Conservation (phyloP, 805 yeast genomes). For the Saturnispora mendoncae region DNA sequence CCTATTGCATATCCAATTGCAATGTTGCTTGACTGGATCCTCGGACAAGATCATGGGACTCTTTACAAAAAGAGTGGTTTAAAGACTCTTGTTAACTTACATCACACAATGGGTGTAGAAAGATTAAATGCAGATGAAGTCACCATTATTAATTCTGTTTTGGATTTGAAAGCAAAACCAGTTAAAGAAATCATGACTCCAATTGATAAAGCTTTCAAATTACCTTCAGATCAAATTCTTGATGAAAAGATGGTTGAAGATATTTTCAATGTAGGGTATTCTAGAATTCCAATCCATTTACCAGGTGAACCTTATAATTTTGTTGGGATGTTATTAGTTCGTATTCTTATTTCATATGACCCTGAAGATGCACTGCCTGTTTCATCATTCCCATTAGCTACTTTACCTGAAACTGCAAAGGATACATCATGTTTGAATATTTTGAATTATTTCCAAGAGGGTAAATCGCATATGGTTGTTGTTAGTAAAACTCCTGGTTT, state of each 20-base stretch:
- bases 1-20: slow-evolving; percentile 93
- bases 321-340: slow-evolving; percentile 89
- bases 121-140: slow-evolving; percentile 91
- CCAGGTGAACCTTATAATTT: slow-evolving; percentile 86
- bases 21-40: slow-evolving; percentile 60
- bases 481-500: slow-evolving; percentile 82
- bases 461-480: slow-evolving; percentile 94
- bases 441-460: slow-evolving; percentile 93
- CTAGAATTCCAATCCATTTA: slow-evolving; percentile 86
- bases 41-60: slow-evolving; percentile 96
- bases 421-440: slow-evolving; percentile 91
- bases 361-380: slow-evolving; percentile 94
- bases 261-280: slow-evolving; percentile 88
- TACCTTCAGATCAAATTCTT: slow-evolving; percentile 72
- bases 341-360: slow-evolving; percentile 88
- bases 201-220: slow-evolving; percentile 77
- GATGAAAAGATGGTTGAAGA: slow-evolving; percentile 82
- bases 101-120: slow-evolving; percentile 92
- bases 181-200: slow-evolving; percentile 92
- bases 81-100: slow-evolving; percentile 87
- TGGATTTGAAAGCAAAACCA: slow-evolving; percentile 86
- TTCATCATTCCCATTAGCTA: slow-evolving; percentile 88
- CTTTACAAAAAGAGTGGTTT: slow-evolving; percentile 87
- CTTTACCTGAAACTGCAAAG: slow-evolving; percentile 87
- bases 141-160: slow-evolving; percentile 86